Evolutionary conservation across 164 flowering plant genomes (phyloP).

Genomic region (Dillenia turbinata): DNA sequence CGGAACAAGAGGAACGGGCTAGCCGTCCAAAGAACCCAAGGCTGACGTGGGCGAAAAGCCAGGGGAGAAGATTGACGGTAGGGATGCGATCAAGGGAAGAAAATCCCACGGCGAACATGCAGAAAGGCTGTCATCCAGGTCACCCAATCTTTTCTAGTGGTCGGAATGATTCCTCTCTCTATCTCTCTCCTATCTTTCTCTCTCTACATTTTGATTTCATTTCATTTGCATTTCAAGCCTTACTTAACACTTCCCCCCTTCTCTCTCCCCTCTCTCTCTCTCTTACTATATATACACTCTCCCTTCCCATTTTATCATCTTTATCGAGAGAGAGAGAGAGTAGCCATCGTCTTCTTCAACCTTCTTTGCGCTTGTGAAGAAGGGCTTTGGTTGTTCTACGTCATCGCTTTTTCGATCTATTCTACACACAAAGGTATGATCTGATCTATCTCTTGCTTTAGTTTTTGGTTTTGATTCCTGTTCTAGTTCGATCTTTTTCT

Average conservation of each 20-base stretch:
- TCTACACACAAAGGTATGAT: too few relatives aligned
- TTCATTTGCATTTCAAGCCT: conserved; percentile 19
- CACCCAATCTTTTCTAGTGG: conserved; percentile 37
- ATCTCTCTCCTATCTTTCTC: not conserved
- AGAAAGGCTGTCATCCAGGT: conserved; percentile 38
- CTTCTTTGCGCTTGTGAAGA: too few relatives aligned
- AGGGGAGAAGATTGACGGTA: not conserved
- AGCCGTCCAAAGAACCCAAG: too few relatives aligned
- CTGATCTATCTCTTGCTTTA: too few relatives aligned
- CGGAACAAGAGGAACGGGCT: too few relatives aligned
- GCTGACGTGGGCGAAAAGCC: too few relatives aligned
- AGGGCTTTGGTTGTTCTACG: too few relatives aligned
- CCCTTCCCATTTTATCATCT: not conserved
- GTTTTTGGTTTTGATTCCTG: too few relatives aligned
- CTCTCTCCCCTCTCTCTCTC: not conserved
- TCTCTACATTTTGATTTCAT: conserved; percentile 10
- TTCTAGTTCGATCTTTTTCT: too few relatives aligned
- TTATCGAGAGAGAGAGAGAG: not conserved
- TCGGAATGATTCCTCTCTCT: conserved; percentile 23
- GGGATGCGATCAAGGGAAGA: not conserved
- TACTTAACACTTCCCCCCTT: not conserved
- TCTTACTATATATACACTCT: not conserved
- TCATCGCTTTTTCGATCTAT: too few relatives aligned
- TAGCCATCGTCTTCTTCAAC: too few relatives aligned
- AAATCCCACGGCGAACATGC: conserved; percentile 9